Percentiles rank a stretch among this genome's conserved stretches.
Conservation (phyloP, 2,329 filamentous ascomycete species). For the Diaporthe longicolla region DNA sequence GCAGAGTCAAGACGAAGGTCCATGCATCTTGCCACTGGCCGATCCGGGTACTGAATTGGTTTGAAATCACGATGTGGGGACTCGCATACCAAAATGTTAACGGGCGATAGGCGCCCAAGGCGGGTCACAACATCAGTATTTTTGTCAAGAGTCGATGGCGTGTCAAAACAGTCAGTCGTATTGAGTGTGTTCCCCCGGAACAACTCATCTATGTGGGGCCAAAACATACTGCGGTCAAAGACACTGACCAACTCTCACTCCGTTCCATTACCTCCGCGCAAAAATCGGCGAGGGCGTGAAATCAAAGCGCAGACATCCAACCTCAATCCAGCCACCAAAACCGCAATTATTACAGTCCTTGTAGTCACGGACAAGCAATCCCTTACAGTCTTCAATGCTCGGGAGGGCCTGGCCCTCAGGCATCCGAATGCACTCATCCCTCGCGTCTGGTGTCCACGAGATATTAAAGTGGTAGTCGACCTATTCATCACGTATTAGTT, state of each 20-base stretch:
- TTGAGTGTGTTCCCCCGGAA: too few species aligned
- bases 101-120: neutral
- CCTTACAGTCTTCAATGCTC: neutral
- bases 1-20: too few species aligned
- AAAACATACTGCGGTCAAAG: neutral
- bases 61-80: neutral
- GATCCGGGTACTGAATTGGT: neutral
- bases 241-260: neutral
- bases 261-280: neutral
- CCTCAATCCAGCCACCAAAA: neutral
- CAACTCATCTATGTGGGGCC: too few species aligned
- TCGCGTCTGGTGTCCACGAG: neutral
- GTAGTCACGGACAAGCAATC: neutral
- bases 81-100: neutral
- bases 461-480: neutral
- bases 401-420: neutral
- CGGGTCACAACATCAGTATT: too few species aligned
- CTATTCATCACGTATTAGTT: neutral
- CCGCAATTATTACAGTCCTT: neutral
- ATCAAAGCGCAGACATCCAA: constrained; percentile 1
- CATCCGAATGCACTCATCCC: neutral
- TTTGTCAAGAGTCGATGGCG: too few species aligned
- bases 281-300: neutral
- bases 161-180: too few species aligned
- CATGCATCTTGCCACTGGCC: too few species aligned